These are phyloP conservation scores for Sisymbrium altissimum DNA, from an alignment of 345 rosid species.

Conservation along the genomic window DNA sequence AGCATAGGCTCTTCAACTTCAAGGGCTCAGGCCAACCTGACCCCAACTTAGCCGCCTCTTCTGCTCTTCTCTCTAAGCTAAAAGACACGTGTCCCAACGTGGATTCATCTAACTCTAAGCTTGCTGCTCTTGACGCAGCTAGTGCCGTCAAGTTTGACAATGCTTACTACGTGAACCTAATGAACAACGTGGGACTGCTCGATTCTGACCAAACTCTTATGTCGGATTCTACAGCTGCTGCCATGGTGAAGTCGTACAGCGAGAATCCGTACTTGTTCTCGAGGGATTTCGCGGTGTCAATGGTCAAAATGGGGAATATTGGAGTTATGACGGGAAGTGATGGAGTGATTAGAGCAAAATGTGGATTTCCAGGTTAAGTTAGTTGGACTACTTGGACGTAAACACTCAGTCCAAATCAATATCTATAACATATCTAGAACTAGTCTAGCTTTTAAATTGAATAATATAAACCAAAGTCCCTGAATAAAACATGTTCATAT, in stretches of 20 bases:
- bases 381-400: background rate
- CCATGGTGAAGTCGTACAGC: conserved; percentile 54
- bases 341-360: conserved; percentile 65
- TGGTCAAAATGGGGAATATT: conserved; percentile 61
- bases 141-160: conserved; percentile 58
- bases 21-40: conserved; percentile 72
- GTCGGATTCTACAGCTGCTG: conserved; percentile 45
- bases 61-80: conserved; percentile 35
- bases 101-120: conserved; percentile 51
- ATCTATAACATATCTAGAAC: background rate
- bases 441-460: conserved; percentile 7
- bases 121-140: conserved; percentile 63
- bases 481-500: conserved; percentile 28
- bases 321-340: conserved; percentile 59
- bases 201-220: conserved; percentile 73
- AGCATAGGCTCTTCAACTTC: conserved; percentile 71
- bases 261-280: conserved; percentile 45
- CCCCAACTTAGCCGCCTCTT: conserved; percentile 55
- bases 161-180: conserved; percentile 53
- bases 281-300: conserved; percentile 61
- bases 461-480: conserved; percentile 10
- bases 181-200: conserved; percentile 52
- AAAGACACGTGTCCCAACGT: conserved; percentile 56
- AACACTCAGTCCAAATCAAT: background rate
- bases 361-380: conserved; percentile 54